Evolutionary conservation across 768 basidiomycete species (phyloP), one percentile per base, ranked within the genome.

Genomic region (Russula brevipes): DNA sequence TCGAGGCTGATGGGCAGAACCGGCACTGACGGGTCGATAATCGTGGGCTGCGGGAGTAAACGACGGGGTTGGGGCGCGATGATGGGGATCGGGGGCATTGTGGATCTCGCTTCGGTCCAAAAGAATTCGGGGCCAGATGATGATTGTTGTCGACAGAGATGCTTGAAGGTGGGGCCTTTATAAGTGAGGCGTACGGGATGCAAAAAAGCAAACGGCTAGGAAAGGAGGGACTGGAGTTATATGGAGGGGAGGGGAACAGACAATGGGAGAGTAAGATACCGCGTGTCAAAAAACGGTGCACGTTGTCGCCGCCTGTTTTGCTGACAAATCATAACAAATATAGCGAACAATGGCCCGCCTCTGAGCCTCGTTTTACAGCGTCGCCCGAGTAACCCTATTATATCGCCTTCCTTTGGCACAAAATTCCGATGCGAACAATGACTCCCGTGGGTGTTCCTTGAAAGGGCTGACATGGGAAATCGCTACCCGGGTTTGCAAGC

Each of bases 41-140:
- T 68, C 42, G 66, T 58, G 30, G 65, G 61, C 19, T 61, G 58
- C 2, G 64, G 60, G 16, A 38, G 44, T 5, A 60, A 50, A 38
- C 65, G 65, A 19, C 60, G 61, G 16, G 65, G 67, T 49, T 68
- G 66, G 35, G 67, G 67, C 8, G 67, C 67, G 59, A 66, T 55
- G 39, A 68, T 66, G 49, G 67, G 60, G 39, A 62, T 66, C 42
- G 65, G 64, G 33, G 65, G 36, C 67, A 68, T 68, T 47, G 65
- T 63, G 53, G 57, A 53, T 57, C 51, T 45, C 33, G 42, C 51
- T 19, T 31, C 53, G 8, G 36, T 58, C 42, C 6, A 19, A 11
- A 38, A 14, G 46, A 17, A 42, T 33, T 9, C 8, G 41, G 10
- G 31, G 44, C 19, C 24, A 51, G 44, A 33, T 30, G 57, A 31